Evolutionary conservation across 768 basidiomycete genomes (phyloP), one percentile per base, ranked within the genome.

Genomic region (Wakefieldia striispora): DNA sequence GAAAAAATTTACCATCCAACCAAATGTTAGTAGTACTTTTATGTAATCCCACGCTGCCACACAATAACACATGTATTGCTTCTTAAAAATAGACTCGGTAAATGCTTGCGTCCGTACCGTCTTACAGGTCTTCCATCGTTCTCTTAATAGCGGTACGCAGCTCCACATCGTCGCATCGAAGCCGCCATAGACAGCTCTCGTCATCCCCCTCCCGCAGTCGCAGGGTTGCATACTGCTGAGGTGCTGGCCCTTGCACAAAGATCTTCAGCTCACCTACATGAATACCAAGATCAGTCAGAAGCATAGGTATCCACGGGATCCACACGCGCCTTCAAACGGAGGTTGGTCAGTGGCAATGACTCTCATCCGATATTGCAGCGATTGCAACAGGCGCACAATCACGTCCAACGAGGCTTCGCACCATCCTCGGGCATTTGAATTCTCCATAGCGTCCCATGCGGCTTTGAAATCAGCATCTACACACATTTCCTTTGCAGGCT

Each of bases 121-220:
- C 20, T 21, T 36, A 43, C 16, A 63, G 40, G 2, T 55, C 56
- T 16, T 70, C 58, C 47, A 84, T 63, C 50, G 72, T 42, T 34
- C 63, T 64, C 66, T 78, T 80, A 46, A 86, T 72, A 19, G 68
- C 55, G 21, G 54, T 67, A 47, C 77, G 64, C 53, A 86, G 54
- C 14, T 57, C 66, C 14, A 56, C 59, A 44, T 83, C 76, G 11
- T 67, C 71, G 58, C 81, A 79, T 24, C 84, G 81, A 51, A 88
- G 45, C 42, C 82, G 77, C 86, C 88, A 90, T 40, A 90, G 62
- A 60, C 85, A 87, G 24, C 84, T 78, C 27, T 83, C 82, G 35
- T 87, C 88, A 5, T 86, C 83, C 17, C 77, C 76, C 54, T 81
- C 81, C 43, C 75, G 78, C 40, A 90, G 65, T 29, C 85, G 78